Conservation (phyloP, 2,329 filamentous ascomycete species). For the Sphaceloma murrayae region DNA sequence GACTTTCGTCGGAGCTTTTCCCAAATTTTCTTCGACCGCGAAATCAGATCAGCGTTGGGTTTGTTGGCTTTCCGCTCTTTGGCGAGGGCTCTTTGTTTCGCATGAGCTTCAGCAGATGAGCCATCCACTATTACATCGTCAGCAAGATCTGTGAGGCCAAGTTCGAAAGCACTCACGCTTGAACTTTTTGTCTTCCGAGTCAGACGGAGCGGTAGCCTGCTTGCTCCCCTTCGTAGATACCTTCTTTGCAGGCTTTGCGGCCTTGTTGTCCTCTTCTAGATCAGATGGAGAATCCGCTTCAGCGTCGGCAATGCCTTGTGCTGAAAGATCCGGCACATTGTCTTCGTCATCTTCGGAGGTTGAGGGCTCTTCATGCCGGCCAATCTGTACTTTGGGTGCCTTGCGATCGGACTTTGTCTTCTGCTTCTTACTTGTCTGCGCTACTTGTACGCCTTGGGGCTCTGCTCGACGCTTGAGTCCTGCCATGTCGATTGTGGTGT, state of each 20-base stretch:
- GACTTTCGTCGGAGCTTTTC: conserved; percentile 87
- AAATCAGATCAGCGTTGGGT: conserved; percentile 81
- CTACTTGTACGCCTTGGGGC: conserved; percentile 27
- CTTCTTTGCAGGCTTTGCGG: background rate
- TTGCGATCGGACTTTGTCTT: conserved; percentile 24
- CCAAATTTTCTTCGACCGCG: conserved; percentile 92
- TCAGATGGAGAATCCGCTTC: background rate
- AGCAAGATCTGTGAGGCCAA: no score
- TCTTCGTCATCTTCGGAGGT: conserved; percentile 16
- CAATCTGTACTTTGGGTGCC: conserved; percentile 1
- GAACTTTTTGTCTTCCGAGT: conserved; percentile 18
- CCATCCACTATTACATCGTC: conserved; percentile 30
- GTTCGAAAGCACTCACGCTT: conserved; percentile 19
- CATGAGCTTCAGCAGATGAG: conserved; percentile 75
- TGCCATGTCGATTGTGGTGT: conserved; percentile 23
- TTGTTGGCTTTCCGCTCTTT: conserved; percentile 87
- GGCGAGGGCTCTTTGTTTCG: conserved; percentile 80
- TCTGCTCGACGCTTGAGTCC: conserved; percentile 34
- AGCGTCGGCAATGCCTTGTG: background rate
- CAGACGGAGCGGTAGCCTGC: background rate
- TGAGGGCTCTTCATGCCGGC: conserved; percentile 3
- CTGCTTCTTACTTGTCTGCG: conserved; percentile 28
- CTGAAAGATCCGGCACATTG: background rate
- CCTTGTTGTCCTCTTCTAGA: background rate
- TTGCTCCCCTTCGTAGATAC: conserved; percentile 4